Percentiles rank a stretch among this genome's conserved stretches.
Evolutionary conservation across 805 yeast genomes (phyloP).

Genomic region (Allodekkera sacchari): DNA sequence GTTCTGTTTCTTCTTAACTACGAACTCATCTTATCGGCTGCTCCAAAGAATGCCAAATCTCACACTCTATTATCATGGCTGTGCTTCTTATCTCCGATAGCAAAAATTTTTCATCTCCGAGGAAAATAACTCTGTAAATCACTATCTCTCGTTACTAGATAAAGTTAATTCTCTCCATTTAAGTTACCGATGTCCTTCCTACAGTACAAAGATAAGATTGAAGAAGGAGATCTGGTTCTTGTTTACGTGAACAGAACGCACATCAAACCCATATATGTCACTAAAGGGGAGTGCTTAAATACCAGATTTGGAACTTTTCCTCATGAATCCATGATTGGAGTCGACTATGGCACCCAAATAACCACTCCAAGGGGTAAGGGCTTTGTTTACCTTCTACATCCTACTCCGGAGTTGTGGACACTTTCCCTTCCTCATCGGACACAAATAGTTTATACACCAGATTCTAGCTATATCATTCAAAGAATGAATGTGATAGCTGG

Average conservation of each 20-base stretch:
- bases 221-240: slow-evolving; percentile 80
- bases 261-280: slow-evolving; percentile 65
- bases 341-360: slow-evolving; percentile 77
- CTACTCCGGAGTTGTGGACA: slow-evolving; percentile 95
- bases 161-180: not conserved
- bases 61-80: too few relatives aligned
- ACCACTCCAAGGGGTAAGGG: slow-evolving; percentile 65
- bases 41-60: too few relatives aligned
- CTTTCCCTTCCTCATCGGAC: slow-evolving; percentile 94
- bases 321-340: slow-evolving; percentile 77
- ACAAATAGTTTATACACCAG: slow-evolving; percentile 95
- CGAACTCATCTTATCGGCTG: too few relatives aligned
- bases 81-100: too few relatives aligned
- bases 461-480: slow-evolving; percentile 84
- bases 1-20: too few relatives aligned
- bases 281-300: slow-evolving; percentile 53
- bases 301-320: slow-evolving; percentile 87
- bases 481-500: slow-evolving; percentile 68
- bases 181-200: slow-evolving; percentile 17
- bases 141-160: not conserved
- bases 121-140: not conserved
- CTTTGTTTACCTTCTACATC: slow-evolving; percentile 79
- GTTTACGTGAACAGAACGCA: slow-evolving; percentile 78
- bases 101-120: not conserved
- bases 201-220: slow-evolving; percentile 56